Percentiles rank a stretch among this genome's conserved stretches.
Evolutionary conservation across 768 basidiomycete genomes (phyloP).

Genomic region (Chalciporus pseudorubinellus): DNA sequence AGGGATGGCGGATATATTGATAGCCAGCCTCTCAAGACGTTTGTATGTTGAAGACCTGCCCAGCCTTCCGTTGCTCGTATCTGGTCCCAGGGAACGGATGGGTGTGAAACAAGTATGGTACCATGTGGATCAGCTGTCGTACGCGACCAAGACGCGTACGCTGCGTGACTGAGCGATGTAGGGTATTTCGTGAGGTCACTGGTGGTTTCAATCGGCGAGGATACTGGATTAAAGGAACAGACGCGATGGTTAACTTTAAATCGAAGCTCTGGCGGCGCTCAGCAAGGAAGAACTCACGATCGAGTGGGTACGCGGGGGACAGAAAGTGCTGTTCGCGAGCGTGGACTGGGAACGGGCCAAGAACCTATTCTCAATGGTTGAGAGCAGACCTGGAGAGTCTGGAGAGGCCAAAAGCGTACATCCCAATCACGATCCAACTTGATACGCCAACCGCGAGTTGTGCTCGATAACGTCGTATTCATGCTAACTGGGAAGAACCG

Average conservation of each 20-base stretch:
- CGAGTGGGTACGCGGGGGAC: conserved; percentile 72
- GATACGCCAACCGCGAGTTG: conserved; percentile 17
- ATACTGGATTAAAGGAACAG: conserved; percentile 8
- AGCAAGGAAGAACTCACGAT: conserved; percentile 43
- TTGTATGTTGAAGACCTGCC: conserved; percentile 82
- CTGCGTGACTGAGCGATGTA: conserved; percentile 44
- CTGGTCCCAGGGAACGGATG: conserved; percentile 59
- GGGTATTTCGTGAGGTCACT: conserved; percentile 43
- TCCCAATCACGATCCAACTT: conserved; percentile 29
- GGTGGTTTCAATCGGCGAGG: conserved; percentile 10
- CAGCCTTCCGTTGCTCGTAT: conserved; percentile 80
- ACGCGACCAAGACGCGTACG: conserved; percentile 58
- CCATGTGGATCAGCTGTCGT: conserved; percentile 42
- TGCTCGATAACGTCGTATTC: conserved; percentile 2
- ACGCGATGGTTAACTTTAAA: background rate
- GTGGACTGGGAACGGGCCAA: conserved; percentile 83
- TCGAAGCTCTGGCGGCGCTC: background rate
- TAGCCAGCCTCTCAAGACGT: conserved; percentile 62
- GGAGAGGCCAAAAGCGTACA: conserved; percentile 17
- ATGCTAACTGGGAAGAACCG: background rate
- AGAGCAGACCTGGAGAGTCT: background rate
- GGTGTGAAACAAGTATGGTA: conserved; percentile 60
- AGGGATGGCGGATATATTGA: conserved; percentile 49
- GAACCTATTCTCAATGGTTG: conserved; percentile 44
- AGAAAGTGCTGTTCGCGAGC: conserved; percentile 81